Conservation (phyloP, 345 rosid species). For the Eutrema yunnanense region DNA sequence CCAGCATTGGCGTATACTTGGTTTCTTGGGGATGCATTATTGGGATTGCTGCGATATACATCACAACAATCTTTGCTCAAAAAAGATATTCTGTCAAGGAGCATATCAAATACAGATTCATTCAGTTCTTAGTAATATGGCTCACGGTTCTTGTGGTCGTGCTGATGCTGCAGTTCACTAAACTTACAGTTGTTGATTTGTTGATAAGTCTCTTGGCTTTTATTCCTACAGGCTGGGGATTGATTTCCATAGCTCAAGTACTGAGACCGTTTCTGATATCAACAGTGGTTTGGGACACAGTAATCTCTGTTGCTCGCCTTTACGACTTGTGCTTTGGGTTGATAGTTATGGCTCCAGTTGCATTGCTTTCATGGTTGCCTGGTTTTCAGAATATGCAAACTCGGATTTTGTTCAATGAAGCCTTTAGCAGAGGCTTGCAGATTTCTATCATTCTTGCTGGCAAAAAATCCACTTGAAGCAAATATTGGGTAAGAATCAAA, state of each 20-base stretch:
- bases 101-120: constrained; percentile 78
- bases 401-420: constrained; percentile 78
- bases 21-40: constrained; percentile 69
- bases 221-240: constrained; percentile 90
- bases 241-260: constrained; percentile 74
- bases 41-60: constrained; percentile 50
- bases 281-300: constrained; percentile 60
- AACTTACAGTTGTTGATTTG: constrained; percentile 52
- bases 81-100: constrained; percentile 66
- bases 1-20: constrained; percentile 71
- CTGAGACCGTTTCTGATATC: constrained; percentile 57
- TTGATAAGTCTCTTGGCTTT: constrained; percentile 82
- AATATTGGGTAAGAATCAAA: constrained; percentile 1
- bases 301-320: constrained; percentile 74
- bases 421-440: constrained; percentile 85
- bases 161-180: constrained; percentile 60
- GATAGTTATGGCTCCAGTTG: constrained; percentile 77
- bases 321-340: constrained; percentile 77
- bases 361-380: constrained; percentile 88
- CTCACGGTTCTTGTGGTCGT: constrained; percentile 52
- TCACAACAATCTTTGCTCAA: constrained; percentile 57
- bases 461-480: constrained; percentile 47
- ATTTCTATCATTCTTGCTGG: constrained; percentile 80
- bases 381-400: constrained; percentile 96
- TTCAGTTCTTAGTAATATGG: constrained; percentile 71